Evolutionary conservation across 2,329 filamentous ascomycete genomes (phyloP).

Genomic region (Didymella segeticola): DNA sequence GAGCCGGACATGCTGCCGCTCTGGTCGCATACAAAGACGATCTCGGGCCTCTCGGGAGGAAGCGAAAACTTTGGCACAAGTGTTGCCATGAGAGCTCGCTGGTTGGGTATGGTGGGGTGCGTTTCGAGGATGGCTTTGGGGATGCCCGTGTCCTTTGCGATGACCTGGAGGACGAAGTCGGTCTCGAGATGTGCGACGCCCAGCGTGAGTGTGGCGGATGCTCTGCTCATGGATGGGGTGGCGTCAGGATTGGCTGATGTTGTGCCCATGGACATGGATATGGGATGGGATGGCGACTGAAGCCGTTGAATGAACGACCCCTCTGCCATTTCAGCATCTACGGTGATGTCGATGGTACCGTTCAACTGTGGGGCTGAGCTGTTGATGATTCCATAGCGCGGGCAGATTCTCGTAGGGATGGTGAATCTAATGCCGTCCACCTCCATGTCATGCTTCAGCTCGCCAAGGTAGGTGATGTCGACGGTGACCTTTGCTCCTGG

Average conservation of each 20-base stretch:
- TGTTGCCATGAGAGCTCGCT: conserved; percentile 73
- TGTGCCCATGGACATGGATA: conserved; percentile 69
- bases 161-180: conserved; percentile 72
- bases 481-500: conserved; percentile 63
- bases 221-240: conserved; percentile 63
- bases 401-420: conserved; percentile 71
- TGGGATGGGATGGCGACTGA: conserved; percentile 72
- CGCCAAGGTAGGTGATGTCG: conserved; percentile 70
- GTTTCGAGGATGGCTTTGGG: conserved; percentile 71
- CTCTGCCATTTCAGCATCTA: conserved; percentile 66
- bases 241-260: conserved; percentile 56
- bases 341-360: conserved; percentile 60
- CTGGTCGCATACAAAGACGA: conserved; percentile 76
- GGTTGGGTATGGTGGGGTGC: conserved; percentile 66
- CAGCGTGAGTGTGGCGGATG: conserved; percentile 67
- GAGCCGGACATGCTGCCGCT: conserved; percentile 68
- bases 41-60: conserved; percentile 63
- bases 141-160: conserved; percentile 65
- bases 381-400: conserved; percentile 63
- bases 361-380: conserved; percentile 11
- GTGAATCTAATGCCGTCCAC: conserved; percentile 72
- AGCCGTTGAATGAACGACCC: conserved; percentile 66
- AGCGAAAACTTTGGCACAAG: conserved; percentile 74
- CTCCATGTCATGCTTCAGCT: conserved; percentile 75
- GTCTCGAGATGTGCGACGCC: conserved; percentile 61